Evolutionary conservation across 371 early-diverging fungal genomes (phyloP).

Genomic region (Mucor saturninus): DNA sequence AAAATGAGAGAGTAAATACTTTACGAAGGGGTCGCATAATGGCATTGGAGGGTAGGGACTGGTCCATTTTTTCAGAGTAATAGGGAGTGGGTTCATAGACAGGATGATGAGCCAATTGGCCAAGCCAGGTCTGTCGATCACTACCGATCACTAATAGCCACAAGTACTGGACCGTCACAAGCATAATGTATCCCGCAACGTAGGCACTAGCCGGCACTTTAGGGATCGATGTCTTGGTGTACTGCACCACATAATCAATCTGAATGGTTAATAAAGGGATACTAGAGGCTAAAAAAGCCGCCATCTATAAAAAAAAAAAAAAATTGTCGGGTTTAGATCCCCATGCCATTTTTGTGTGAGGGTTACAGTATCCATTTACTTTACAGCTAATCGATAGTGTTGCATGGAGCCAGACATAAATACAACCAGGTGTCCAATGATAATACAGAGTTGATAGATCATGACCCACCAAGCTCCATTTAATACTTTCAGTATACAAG

Average conservation of each 20-base stretch:
- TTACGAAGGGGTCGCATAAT: not conserved
- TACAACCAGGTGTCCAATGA: conserved; percentile 21
- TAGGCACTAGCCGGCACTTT: conserved; percentile 37
- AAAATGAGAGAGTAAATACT: too few species aligned
- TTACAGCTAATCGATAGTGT: conserved; percentile 45
- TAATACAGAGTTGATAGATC: conserved; percentile 38
- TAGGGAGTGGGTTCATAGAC: not conserved
- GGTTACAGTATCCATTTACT: not conserved
- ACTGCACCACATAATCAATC: conserved; percentile 47
- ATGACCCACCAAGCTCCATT: conserved; percentile 56
- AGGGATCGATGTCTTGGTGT: conserved; percentile 26
- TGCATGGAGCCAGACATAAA: conserved; percentile 32
- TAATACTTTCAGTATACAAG: conserved; percentile 39
- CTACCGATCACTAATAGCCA: conserved; percentile 49
- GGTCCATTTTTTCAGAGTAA: conserved; percentile 11
- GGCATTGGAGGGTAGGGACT: conserved; percentile 2
- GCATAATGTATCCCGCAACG: conserved; percentile 42
- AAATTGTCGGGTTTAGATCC: not conserved
- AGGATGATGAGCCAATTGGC: conserved; percentile 12
- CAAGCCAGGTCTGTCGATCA: conserved; percentile 36
- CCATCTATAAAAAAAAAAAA: conserved; percentile 27
- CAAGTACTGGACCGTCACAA: conserved; percentile 42
- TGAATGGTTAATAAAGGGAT: conserved; percentile 50
- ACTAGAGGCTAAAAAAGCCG: conserved; percentile 44
- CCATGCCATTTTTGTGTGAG: too few species aligned